Percentiles rank a stretch among this genome's conserved stretches.
Conservation (phyloP, 495 filamentous ascomycete genomes). For the Talaromyces thailandensis region DNA sequence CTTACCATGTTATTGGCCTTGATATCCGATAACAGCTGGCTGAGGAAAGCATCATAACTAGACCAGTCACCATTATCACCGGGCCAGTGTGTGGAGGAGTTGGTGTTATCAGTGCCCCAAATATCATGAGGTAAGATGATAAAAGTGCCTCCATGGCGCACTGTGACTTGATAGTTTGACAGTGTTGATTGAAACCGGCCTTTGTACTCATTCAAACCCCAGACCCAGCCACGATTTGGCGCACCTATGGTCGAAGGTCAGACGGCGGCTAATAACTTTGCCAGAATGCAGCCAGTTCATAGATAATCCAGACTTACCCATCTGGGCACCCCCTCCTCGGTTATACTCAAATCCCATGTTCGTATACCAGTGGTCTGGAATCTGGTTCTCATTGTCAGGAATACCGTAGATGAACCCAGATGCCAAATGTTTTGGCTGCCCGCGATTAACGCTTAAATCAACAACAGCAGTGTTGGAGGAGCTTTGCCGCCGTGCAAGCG, state of each 20-base stretch:
- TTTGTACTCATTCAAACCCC: constrained; percentile 15
- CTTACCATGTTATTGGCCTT: constrained; percentile 19
- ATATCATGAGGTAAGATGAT: constrained; percentile 33
- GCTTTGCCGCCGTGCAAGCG: no score
- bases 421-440: constrained; percentile 14
- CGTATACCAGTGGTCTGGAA: constrained; percentile 20
- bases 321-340: constrained; percentile 17
- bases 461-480: background rate
- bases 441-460: background rate
- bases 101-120: constrained; percentile 28
- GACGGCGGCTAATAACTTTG: no score
- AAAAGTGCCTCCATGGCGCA: constrained; percentile 25
- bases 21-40: constrained; percentile 21
- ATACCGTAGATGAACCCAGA: constrained; percentile 28
- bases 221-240: constrained; percentile 14
- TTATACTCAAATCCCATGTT: constrained; percentile 13
- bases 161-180: constrained; percentile 23
- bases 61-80: constrained; percentile 33
- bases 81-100: constrained; percentile 16
- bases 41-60: constrained; percentile 24
- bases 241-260: constrained; percentile 6
- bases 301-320: background rate
- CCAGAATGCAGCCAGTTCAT: no score
- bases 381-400: constrained; percentile 17
- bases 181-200: constrained; percentile 26